phyloP scores from a whole-genome alignment of 176 grass and related monocot genomes.

The Triticum urartu region DNA sequence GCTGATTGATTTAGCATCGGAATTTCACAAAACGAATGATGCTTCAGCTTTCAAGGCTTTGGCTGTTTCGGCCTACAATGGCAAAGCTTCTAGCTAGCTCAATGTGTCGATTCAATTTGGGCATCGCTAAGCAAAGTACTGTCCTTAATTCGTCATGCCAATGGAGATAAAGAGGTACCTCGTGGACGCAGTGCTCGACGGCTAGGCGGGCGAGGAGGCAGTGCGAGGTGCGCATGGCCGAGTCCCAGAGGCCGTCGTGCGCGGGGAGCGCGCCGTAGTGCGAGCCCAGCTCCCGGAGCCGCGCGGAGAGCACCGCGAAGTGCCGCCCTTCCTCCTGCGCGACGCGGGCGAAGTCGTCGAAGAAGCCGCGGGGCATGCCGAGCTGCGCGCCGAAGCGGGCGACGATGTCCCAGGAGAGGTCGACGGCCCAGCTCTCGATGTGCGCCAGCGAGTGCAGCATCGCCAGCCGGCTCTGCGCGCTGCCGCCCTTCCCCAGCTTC shows the following conservation, averaged over 20 bases:
- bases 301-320: constrained; percentile 59
- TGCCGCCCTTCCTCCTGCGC: constrained; percentile 77
- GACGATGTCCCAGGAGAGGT: constrained; percentile 91
- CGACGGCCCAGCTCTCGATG: constrained; percentile 97
- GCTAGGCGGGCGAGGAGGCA: constrained; percentile 76
- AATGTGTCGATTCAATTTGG: not conserved
- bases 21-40: not conserved
- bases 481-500: constrained; percentile 83
- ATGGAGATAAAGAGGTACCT: constrained; percentile 42
- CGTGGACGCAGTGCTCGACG: constrained; percentile 87
- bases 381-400: constrained; percentile 64
- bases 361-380: constrained; percentile 74
- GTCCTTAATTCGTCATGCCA: not conserved
- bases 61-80: not conserved
- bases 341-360: constrained; percentile 74
- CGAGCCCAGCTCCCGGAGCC: constrained; percentile 65
- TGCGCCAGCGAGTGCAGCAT: constrained; percentile 88
- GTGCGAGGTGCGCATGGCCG: constrained; percentile 63
- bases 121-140: not conserved
- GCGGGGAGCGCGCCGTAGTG: constrained; percentile 79
- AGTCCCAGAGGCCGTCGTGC: constrained; percentile 93
- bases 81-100: not conserved
- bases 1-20: not conserved
- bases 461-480: constrained; percentile 72
- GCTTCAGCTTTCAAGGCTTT: not conserved